Base-by-base conservation (phyloP, 2,329 filamentous ascomycete species). In the Exserohilum turcica region DNA sequence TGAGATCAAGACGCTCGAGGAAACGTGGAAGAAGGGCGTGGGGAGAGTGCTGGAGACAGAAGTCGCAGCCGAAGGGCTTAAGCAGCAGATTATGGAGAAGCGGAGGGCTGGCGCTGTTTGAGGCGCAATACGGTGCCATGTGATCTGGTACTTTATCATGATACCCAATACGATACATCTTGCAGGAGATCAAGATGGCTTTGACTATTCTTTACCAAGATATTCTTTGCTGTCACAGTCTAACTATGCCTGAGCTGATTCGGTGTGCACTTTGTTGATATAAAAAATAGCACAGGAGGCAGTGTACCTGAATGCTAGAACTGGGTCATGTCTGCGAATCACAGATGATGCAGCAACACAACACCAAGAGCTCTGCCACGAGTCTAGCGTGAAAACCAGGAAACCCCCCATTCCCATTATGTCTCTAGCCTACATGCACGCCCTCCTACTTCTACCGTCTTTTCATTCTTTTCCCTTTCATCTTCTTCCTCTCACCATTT, bases 21-120 rank as follows among this genome's bases (percentile, higher is more conserved):
- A 90, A 56, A 84, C 83, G 3, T 97, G 93, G 93, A 86, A 84
- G 75, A 82, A 80, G 43, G 90, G 90, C 19, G 84, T 97, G 1
- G 89, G 89, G 3, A 83, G 86, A 54, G 87, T 94, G 40, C 77
- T 97, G 33, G 92, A 97, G 82, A 90, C 90, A 0, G 91, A 97
- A 79, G 82, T 93, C 48, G 94, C 92, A 0, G 88, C 87, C 8
- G 90, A 96, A 76, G 82, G 80, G 43, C 66, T 97, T 65, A 73
- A 68, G 65, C 66, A 69, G 63, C 69, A 74, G 53, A 74, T 74
- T 35, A 49, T 76, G 40, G 71, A 74, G 45, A 61, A 60, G 53
- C 62, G 70, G 55, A 63, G 72, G 27, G 70, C 70, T 12, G 72
- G 68, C 31, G 70, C 70, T 6, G 68, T 66, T 9, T 74, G 46